A percentile compares a stretch with the other conserved stretches of the same genome.
Conservation (phyloP, 2,329 filamentous ascomycete species). For the Scedosporium aurantiacum region DNA sequence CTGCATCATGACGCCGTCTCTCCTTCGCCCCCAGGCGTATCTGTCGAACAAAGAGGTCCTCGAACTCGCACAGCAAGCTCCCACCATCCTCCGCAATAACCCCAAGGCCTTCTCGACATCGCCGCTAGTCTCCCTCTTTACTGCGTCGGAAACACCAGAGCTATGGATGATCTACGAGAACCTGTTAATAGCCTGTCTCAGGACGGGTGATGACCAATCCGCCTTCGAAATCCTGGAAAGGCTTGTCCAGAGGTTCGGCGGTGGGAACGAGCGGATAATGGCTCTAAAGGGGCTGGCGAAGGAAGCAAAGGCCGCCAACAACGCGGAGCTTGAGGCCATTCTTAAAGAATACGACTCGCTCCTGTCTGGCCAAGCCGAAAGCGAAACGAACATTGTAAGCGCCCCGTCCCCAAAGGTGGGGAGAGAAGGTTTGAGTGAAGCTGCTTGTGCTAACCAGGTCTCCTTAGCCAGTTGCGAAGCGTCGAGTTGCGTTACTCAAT, state of each 20-base stretch:
- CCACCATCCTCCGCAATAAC: constrained; percentile 40
- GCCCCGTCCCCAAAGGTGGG: not conserved
- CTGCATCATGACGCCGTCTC: constrained; percentile 35
- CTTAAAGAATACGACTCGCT: constrained; percentile 69
- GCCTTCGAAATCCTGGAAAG: constrained; percentile 66
- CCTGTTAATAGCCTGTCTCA: constrained; percentile 70
- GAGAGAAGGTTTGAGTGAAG: not conserved
- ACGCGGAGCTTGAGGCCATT: constrained; percentile 55
- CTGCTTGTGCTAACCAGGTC: constrained; percentile 1
- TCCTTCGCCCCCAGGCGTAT: constrained; percentile 45
- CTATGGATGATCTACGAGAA: constrained; percentile 83
- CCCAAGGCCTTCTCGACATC: constrained; percentile 45
- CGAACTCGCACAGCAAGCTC: constrained; percentile 50
- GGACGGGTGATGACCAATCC: constrained; percentile 69
- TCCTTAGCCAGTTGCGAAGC: constrained; percentile 69
- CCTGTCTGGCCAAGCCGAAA: constrained; percentile 38
- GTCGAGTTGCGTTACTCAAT: constrained; percentile 68
- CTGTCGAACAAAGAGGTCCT: constrained; percentile 45
- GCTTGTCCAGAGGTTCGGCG: constrained; percentile 70
- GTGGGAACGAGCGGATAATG: constrained; percentile 75
- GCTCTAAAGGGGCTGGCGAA: constrained; percentile 72
- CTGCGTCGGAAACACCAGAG: constrained; percentile 59
- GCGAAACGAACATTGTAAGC: constrained; percentile 69
- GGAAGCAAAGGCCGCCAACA: constrained; percentile 65
- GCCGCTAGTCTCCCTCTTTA: constrained; percentile 40